phyloP scores from a whole-genome alignment of 2,329 filamentous ascomycete genomes.

The Verticillium zaregamsianum region DNA sequence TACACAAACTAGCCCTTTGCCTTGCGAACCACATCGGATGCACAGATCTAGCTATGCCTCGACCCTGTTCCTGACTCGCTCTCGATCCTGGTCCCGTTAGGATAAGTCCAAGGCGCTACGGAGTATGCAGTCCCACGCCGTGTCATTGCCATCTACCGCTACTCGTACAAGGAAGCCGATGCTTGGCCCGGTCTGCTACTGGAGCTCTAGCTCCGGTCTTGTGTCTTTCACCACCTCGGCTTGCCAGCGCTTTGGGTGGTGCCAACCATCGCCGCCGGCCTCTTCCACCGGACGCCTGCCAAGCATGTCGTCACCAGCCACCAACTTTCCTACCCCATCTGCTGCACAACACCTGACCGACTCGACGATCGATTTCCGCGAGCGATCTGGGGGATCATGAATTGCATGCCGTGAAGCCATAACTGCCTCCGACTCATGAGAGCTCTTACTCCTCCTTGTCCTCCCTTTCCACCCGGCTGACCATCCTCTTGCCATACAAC shows the following conservation, averaged over 20 bases:
- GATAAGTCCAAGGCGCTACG: neutral
- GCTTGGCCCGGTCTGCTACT: neutral
- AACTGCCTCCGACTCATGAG: neutral
- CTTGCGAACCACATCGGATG: no score
- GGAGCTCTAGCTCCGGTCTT: neutral
- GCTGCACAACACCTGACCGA: neutral
- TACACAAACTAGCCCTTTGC: neutral
- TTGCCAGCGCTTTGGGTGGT: neutral
- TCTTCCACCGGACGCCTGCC: neutral
- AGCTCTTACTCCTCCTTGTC: slow-evolving; percentile 15
- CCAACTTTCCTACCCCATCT: neutral
- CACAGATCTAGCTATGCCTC: neutral
- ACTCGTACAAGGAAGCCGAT: neutral
- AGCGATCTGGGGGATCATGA: neutral
- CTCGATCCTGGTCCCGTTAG: neutral
- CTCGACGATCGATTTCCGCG: neutral
- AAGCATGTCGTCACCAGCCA: neutral
- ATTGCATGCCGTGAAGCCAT: neutral
- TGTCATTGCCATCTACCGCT: neutral
- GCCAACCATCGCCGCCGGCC: neutral
- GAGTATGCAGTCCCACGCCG: neutral
- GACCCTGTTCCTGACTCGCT: neutral
- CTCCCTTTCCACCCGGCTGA: slow-evolving; percentile 17
- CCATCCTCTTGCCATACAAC: slow-evolving; percentile 41
- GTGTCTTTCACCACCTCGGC: neutral